phyloP scores from a whole-genome alignment of 148 eudicot species.

The Chenopodium quinoa region DNA sequence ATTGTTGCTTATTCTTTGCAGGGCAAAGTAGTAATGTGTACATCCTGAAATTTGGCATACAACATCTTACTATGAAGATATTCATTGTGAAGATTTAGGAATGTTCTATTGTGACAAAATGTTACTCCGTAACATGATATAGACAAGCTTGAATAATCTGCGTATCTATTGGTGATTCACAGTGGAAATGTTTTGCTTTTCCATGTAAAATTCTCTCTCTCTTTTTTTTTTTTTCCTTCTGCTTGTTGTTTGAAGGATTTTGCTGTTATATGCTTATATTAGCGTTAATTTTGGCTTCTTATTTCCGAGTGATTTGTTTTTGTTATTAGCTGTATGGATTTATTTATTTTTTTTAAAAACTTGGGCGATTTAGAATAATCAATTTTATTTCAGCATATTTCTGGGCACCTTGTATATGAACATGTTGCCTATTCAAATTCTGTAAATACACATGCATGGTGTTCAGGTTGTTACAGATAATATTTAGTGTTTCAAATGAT shows the following conservation, averaged over 20 bases:
- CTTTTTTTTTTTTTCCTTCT: not conserved
- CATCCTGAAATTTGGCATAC: not conserved
- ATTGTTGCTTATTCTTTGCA: constrained; percentile 18
- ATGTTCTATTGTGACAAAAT: not conserved
- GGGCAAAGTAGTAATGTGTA: constrained; percentile 31
- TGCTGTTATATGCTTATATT: not conserved
- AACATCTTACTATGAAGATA: not conserved
- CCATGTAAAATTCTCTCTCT: no score
- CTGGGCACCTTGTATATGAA: not conserved
- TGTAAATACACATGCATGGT: not conserved
- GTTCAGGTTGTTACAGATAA: no score
- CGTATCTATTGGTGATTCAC: not conserved
- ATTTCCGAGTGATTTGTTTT: not conserved
- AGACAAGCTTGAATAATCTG: not conserved
- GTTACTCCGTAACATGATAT: not conserved
- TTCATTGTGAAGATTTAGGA: not conserved
- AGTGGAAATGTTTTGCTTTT: not conserved
- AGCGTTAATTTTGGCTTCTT: not conserved
- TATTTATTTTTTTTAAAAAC: not conserved
- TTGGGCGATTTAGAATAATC: not conserved
- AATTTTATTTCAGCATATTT: not conserved
- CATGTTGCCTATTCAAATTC: not conserved
- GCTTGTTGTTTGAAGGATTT: not conserved
- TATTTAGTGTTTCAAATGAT: no score
- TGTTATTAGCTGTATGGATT: not conserved